Evolutionary conservation across 805 yeast species (phyloP).

Genomic region (Danielozyma ontarioensis): DNA sequence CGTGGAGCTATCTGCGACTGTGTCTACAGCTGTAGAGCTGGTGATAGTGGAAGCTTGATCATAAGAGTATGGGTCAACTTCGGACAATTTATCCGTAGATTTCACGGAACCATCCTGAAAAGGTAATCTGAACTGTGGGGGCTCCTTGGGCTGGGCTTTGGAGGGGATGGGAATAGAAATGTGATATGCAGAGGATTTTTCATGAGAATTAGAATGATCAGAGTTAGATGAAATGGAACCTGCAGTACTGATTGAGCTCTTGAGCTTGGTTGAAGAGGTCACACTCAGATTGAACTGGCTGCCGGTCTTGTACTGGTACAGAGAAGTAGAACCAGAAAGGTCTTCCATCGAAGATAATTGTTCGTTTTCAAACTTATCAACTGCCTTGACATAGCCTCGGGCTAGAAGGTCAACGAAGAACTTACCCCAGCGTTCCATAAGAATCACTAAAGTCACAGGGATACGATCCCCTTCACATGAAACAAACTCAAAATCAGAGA

Average conservation of each 20-base stretch:
- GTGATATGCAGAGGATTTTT: neutral
- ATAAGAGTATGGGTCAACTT: neutral
- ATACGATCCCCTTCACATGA: conserved; percentile 67
- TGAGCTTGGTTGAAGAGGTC: neutral
- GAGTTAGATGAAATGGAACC: neutral
- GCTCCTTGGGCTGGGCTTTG: conserved; percentile 27
- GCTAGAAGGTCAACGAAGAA: conserved; percentile 60
- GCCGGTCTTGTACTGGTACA: conserved; percentile 5
- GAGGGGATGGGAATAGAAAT: conserved; percentile 1
- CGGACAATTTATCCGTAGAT: neutral
- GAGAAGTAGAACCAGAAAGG: neutral
- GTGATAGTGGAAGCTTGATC: no score
- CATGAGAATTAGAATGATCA: conserved; percentile 1
- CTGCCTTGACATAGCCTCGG: conserved; percentile 59
- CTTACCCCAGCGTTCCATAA: conserved; percentile 74
- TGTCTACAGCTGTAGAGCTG: no score
- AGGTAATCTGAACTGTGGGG: conserved; percentile 63
- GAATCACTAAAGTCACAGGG: conserved; percentile 53
- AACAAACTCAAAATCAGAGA: conserved; percentile 69
- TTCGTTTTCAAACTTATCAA: conserved; percentile 32
- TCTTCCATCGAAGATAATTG: conserved; percentile 7
- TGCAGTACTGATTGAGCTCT: neutral
- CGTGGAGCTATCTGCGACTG: conserved; percentile 3
- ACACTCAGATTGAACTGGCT: conserved; percentile 4
- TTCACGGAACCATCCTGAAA: conserved; percentile 55